Conservation (phyloP, 2,329 filamentous ascomycete species). For the Aspergillus calidoustus region DNA sequence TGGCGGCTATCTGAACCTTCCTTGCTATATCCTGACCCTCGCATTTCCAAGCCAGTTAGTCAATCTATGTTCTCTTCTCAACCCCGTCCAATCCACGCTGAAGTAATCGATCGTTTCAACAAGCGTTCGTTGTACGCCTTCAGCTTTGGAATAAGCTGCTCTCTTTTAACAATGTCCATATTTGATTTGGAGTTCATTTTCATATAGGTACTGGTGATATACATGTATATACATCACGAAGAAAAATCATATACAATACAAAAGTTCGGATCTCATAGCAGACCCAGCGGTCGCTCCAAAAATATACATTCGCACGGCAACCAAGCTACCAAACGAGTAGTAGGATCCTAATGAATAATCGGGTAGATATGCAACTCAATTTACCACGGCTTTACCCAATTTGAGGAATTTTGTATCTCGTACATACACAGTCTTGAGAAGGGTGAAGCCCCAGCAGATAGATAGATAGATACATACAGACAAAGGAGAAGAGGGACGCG, state of each 20-base stretch:
- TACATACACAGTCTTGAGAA: conserved; percentile 24
- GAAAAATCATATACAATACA: not conserved
- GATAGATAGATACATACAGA: conserved; percentile 15
- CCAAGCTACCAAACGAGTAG: not conserved
- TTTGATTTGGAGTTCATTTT: not conserved
- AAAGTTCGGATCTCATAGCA: not conserved
- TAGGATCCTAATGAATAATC: not conserved
- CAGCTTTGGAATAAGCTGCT: not conserved
- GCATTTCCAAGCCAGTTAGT: not conserved
- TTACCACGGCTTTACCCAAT: not conserved
- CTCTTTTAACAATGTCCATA: not conserved
- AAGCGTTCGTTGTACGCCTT: not conserved
- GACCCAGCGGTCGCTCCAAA: not conserved
- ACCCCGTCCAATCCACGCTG: not conserved
- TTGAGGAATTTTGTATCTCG: conserved; percentile 6
- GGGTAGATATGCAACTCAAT: not conserved
- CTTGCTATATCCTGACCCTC: not conserved
- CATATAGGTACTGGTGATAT: not conserved
- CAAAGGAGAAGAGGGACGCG: not conserved
- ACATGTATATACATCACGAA: not conserved
- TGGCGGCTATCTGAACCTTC: conserved; percentile 6
- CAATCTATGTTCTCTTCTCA: not conserved
- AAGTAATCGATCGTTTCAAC: not conserved
- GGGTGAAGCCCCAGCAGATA: not conserved
- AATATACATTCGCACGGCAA: not conserved